These are phyloP conservation scores for Botrytis sinoallii DNA, from an alignment of 2,329 filamentous ascomycete genomes.

Conservation along the genomic window DNA sequence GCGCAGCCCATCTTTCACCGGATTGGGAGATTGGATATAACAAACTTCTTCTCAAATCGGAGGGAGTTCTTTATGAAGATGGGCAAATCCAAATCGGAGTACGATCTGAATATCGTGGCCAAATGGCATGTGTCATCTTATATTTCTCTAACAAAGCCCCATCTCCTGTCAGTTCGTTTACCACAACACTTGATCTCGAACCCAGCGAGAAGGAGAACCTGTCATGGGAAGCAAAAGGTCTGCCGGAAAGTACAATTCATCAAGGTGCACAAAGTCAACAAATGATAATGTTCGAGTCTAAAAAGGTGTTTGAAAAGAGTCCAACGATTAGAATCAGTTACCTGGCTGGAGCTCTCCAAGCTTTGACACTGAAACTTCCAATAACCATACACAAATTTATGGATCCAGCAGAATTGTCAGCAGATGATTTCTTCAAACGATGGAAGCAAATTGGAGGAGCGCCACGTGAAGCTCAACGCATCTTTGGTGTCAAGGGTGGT, in stretches of 20 bases:
- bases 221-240: conserved; percentile 80
- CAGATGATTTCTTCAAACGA: conserved; percentile 96
- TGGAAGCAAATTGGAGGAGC: conserved; percentile 97
- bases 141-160: conserved; percentile 96
- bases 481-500: conserved; percentile 66
- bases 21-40: conserved; percentile 93
- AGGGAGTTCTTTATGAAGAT: conserved; percentile 93
- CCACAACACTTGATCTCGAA: conserved; percentile 86
- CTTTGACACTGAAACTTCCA: conserved; percentile 85
- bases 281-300: conserved; percentile 90
- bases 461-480: conserved; percentile 81
- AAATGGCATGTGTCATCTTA: conserved; percentile 90
- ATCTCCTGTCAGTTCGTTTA: conserved; percentile 82
- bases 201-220: conserved; percentile 61
- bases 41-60: conserved; percentile 70
- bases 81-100: conserved; percentile 89
- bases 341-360: conserved; percentile 88
- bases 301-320: conserved; percentile 73
- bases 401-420: conserved; percentile 80
- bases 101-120: conserved; percentile 90
- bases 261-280: conserved; percentile 81
- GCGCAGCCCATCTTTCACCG: conserved; percentile 86
- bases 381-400: conserved; percentile 93
- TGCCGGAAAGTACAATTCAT: conserved; percentile 78
- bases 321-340: conserved; percentile 95